phyloP scores from a whole-genome alignment of 2,329 filamentous ascomycete species.

The Teratosphaeria zuluensis region DNA sequence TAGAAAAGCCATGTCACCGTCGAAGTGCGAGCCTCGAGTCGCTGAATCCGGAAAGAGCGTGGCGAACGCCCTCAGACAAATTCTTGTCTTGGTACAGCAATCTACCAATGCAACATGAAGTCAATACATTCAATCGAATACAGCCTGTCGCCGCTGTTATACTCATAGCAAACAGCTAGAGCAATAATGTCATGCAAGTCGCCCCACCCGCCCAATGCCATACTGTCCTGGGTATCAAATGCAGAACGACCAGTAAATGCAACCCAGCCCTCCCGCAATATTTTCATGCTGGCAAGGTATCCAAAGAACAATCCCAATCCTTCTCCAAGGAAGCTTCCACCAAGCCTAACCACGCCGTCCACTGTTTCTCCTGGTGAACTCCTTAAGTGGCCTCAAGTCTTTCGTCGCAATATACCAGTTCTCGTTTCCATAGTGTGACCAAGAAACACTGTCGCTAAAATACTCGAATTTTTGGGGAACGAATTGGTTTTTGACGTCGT shows the following conservation, averaged over 20 bases:
- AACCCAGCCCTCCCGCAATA: background rate
- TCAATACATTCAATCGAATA: background rate
- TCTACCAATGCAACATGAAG: background rate
- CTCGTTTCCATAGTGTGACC: conserved; percentile 68
- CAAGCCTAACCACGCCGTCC: background rate
- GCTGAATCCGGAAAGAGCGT: background rate
- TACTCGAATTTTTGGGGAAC: conserved; percentile 64
- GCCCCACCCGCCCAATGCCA: background rate
- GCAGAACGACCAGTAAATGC: background rate
- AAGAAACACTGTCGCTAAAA: conserved; percentile 66
- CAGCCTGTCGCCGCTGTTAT: background rate
- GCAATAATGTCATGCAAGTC: background rate
- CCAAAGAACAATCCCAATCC: background rate
- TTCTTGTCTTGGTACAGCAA: background rate
- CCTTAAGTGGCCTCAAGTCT: conserved; percentile 47
- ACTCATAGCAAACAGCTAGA: background rate
- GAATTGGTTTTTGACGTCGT: conserved; percentile 73
- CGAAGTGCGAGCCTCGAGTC: no score
- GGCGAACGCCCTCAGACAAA: background rate
- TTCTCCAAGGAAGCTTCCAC: background rate
- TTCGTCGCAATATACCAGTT: conserved; percentile 83
- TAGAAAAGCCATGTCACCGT: no score
- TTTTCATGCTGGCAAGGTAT: background rate
- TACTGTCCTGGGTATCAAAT: background rate
- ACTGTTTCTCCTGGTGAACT: background rate